Evolutionary conservation across 1,284 basidiomycete species (phyloP).

Genomic region (Pholiota adiposa): DNA sequence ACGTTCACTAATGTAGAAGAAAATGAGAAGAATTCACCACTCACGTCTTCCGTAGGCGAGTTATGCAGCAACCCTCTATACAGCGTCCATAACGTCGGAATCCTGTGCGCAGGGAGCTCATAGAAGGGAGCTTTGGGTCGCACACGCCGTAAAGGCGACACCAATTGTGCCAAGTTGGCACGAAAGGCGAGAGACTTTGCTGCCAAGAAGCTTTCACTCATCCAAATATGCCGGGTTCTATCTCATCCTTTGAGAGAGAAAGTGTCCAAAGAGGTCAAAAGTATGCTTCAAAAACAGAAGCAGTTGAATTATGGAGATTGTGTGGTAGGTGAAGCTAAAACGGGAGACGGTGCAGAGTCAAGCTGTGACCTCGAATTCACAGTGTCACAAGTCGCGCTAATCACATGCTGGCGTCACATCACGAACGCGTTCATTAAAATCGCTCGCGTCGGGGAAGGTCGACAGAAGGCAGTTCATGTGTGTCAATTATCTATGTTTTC

Average conservation of each 20-base stretch:
- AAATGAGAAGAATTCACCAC: slow-evolving; percentile 25
- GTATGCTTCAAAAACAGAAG: not conserved
- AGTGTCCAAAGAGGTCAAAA: not conserved
- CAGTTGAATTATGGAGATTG: not conserved
- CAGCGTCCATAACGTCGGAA: slow-evolving; percentile 72
- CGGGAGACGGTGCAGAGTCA: not conserved
- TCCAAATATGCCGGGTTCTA: slow-evolving; percentile 7
- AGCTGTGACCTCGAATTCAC: not conserved
- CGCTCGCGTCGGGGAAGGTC: too few species aligned
- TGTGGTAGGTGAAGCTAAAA: not conserved
- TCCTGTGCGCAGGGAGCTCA: slow-evolving; percentile 69
- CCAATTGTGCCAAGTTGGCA: slow-evolving; percentile 50
- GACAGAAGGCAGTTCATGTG: too few species aligned
- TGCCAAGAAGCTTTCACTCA: slow-evolving; percentile 15
- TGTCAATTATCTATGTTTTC: too few species aligned
- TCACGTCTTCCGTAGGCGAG: slow-evolving; percentile 59
- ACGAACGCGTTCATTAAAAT: not conserved
- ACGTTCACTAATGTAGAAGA: slow-evolving; percentile 6
- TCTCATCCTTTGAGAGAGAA: slow-evolving; percentile 14
- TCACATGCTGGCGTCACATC: not conserved
- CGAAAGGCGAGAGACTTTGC: slow-evolving; percentile 51
- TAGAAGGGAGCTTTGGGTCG: slow-evolving; percentile 74
- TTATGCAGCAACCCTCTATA: slow-evolving; percentile 71
- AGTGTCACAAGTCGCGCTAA: not conserved
- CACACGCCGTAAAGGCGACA: slow-evolving; percentile 60